Conservation (phyloP, 495 filamentous ascomycete genomes). For the Neurospora discreta region DNA sequence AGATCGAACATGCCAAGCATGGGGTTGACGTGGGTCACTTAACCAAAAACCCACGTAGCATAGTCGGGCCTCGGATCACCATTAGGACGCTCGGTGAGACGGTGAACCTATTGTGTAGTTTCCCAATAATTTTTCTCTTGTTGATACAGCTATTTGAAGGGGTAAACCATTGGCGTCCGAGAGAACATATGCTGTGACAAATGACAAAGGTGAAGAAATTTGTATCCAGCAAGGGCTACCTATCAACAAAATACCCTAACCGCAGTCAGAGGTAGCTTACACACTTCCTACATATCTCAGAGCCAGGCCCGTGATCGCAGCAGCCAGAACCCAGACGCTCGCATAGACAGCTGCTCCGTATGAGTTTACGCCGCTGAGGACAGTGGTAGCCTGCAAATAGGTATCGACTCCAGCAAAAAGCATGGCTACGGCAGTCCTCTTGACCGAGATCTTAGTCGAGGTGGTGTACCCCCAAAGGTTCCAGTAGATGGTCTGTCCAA, state of each 20-base stretch:
- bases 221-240: neutral
- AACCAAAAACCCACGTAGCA: neutral
- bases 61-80: neutral
- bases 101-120: neutral
- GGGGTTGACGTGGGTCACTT: neutral
- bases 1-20: neutral
- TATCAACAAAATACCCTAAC: neutral
- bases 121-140: neutral
- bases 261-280: neutral
- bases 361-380: slow-evolving; percentile 53
- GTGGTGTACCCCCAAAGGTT: slow-evolving; percentile 50
- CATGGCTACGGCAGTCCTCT: slow-evolving; percentile 51
- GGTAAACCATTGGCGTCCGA: neutral
- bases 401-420: slow-evolving; percentile 49
- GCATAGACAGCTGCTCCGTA: slow-evolving; percentile 60
- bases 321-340: slow-evolving; percentile 55
- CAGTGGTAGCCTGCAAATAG: slow-evolving; percentile 48
- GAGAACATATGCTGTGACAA: neutral
- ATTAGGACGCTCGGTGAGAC: neutral
- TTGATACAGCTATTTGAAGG: neutral
- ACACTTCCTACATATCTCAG: slow-evolving; percentile 32
- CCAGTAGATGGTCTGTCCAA: slow-evolving; percentile 49
- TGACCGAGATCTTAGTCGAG: slow-evolving; percentile 53
- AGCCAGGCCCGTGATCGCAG: slow-evolving; percentile 43
- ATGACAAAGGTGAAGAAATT: neutral